A percentile compares a stretch with the other conserved stretches of the same genome.
These are phyloP conservation scores for Stygiomarasmius scandens DNA, from an alignment of 1,284 basidiomycete genomes.

Conservation along the genomic window DNA sequence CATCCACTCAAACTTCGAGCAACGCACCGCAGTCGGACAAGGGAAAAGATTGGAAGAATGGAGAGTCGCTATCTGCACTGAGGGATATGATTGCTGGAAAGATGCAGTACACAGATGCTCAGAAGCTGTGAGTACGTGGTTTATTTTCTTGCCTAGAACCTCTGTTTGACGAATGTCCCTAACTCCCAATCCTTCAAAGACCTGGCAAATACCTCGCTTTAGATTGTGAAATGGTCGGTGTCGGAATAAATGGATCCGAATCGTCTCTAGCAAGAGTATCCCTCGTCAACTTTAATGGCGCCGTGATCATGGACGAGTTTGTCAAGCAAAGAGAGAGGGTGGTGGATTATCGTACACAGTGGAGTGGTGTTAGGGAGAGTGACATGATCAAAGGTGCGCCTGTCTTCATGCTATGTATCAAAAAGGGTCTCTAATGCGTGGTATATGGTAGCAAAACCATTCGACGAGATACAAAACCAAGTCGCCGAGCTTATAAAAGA, in stretches of 20 bases:
- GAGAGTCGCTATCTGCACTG: slow-evolving; percentile 49
- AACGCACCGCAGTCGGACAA: not conserved
- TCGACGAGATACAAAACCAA: slow-evolving; percentile 79
- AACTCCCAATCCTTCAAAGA: no score
- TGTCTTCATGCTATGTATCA: not conserved
- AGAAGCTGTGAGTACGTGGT: slow-evolving; percentile 46
- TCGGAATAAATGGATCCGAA: slow-evolving; percentile 80
- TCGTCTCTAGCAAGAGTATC: slow-evolving; percentile 90
- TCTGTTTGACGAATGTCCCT: slow-evolving; percentile 5
- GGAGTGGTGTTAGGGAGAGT: slow-evolving; percentile 79
- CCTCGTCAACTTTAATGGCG: slow-evolving; percentile 90
- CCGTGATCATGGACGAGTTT: slow-evolving; percentile 81
- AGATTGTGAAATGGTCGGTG: slow-evolving; percentile 98
- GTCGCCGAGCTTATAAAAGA: slow-evolving; percentile 83
- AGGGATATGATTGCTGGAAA: slow-evolving; percentile 57
- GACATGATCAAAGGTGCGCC: slow-evolving; percentile 74
- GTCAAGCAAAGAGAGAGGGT: slow-evolving; percentile 89
- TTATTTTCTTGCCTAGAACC: slow-evolving; percentile 5
- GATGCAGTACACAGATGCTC: slow-evolving; percentile 40
- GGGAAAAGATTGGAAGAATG: slow-evolving; percentile 35
- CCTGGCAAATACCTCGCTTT: slow-evolving; percentile 82
- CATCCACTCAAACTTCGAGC: no score
- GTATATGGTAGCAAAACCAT: slow-evolving; percentile 81
- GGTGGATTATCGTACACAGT: slow-evolving; percentile 93
- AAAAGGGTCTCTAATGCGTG: no score